phyloP scores from a whole-genome alignment of 768 basidiomycete species.

The Sutorius australiensis region DNA sequence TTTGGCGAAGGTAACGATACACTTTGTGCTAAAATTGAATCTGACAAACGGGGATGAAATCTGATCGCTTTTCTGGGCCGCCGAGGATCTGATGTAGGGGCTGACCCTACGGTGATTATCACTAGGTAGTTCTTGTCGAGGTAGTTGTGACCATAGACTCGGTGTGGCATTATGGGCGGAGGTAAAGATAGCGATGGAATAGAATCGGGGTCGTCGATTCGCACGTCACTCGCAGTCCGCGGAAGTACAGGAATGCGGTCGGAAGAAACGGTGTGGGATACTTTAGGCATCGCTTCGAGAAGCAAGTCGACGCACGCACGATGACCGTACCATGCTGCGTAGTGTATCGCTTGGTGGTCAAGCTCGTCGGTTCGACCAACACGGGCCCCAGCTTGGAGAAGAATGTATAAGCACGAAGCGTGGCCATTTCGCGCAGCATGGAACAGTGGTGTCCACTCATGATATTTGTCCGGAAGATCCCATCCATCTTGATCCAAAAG shows the following conservation, averaged over 20 bases:
- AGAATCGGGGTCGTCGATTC: conserved; percentile 75
- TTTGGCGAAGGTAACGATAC: conserved; percentile 64
- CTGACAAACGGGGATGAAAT: conserved; percentile 71
- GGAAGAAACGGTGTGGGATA: conserved; percentile 12
- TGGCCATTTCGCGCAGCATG: conserved; percentile 91
- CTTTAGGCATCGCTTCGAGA: conserved; percentile 36
- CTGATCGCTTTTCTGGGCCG: conserved; percentile 50
- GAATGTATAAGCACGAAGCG: conserved; percentile 64
- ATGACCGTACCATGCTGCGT: conserved; percentile 96
- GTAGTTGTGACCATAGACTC: conserved; percentile 96
- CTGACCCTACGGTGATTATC: conserved; percentile 74
- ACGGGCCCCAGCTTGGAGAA: conserved; percentile 76
- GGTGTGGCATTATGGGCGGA: conserved; percentile 97
- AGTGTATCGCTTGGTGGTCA: conserved; percentile 81
- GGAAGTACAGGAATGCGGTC: conserved; percentile 19
- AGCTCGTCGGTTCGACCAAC: conserved; percentile 80
- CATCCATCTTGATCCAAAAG: conserved; percentile 73
- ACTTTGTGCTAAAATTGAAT: conserved; percentile 62
- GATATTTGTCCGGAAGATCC: conserved; percentile 92
- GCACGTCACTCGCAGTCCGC: conserved; percentile 30
- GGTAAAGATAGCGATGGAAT: conserved; percentile 95
- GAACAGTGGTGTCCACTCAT: conserved; percentile 97
- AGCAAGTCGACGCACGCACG: conserved; percentile 62
- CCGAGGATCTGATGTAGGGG: conserved; percentile 36
- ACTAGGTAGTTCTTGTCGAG: conserved; percentile 83